Conservation (phyloP, 192 early-diverging fungal genomes). For the Backusella luteola region DNA sequence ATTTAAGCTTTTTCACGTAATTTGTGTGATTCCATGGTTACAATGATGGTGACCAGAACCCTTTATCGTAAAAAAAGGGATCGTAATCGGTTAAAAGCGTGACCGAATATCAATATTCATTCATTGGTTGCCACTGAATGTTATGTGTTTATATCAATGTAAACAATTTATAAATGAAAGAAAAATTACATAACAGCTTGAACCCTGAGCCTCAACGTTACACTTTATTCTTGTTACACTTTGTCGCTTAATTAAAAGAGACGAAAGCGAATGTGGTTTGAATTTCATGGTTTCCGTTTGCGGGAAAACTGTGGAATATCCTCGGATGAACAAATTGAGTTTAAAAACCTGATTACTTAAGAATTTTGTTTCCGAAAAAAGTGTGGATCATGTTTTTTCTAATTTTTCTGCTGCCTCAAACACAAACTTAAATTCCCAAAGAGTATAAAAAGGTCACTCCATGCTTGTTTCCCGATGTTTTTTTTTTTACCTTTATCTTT, state of each 20-base stretch:
- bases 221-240: not conserved
- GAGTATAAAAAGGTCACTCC: not conserved
- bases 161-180: not conserved
- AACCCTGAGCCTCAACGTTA: not conserved
- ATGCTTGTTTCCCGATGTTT: not conserved
- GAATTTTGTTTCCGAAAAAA: not conserved
- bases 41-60: not conserved
- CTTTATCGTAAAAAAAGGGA: not conserved
- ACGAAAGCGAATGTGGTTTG: not conserved
- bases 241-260: not conserved
- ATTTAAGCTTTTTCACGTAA: not conserved
- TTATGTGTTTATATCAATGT: not conserved
- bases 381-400: constrained; percentile 5
- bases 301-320: not conserved
- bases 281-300: not conserved
- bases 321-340: constrained; percentile 2
- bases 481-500: not conserved
- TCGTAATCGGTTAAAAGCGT: not conserved
- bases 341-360: not conserved
- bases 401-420: not conserved
- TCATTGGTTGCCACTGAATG: not conserved
- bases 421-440: constrained; percentile 6
- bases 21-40: not conserved
- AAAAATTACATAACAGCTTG: not conserved
- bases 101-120: not conserved